phyloP scores from a whole-genome alignment of 306 rosid genomes.

The Medicago arabica region DNA sequence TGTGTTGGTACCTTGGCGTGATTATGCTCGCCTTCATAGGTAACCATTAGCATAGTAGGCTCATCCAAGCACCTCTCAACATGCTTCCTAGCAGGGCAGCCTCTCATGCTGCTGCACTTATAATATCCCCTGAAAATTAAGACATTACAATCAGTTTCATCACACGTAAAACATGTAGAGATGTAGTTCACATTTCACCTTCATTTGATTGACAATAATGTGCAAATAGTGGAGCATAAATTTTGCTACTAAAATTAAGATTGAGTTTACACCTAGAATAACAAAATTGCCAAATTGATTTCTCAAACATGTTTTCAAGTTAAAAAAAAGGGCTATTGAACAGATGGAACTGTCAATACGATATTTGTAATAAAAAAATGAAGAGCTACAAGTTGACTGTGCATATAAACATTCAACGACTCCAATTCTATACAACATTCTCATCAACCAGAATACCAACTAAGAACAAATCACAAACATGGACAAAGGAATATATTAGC shows the following conservation, averaged over 20 bases:
- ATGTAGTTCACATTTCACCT: background rate
- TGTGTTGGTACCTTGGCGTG: conserved; percentile 82
- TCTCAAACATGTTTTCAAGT: conserved; percentile 24
- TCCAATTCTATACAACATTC: background rate
- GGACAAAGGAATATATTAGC: background rate
- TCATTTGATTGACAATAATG: background rate
- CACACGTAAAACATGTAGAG: conserved; percentile 16
- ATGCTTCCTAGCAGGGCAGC: conserved; percentile 99
- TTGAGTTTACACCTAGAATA: conserved; percentile 21
- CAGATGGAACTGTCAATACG: conserved; percentile 5
- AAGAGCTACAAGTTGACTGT: conserved; percentile 22
- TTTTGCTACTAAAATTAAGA: background rate
- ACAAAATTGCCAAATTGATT: conserved; percentile 21
- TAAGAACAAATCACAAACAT: conserved; percentile 20
- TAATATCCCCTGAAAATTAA: conserved; percentile 82
- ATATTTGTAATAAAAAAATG: conserved; percentile 23
- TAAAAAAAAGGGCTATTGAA: conserved; percentile 13
- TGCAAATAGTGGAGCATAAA: conserved; percentile 14
- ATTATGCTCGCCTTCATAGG: conserved; percentile 98
- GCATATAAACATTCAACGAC: conserved; percentile 7
- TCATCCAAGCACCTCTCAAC: conserved; percentile 98
- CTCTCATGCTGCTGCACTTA: conserved; percentile 99
- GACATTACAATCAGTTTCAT: conserved; percentile 34
- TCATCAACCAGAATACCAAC: conserved; percentile 8
- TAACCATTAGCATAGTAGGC: conserved; percentile 91